Evolutionary conservation across 768 basidiomycete genomes (phyloP), one percentile per base, ranked within the genome.

Genomic region (Cyclocybe aegerita): DNA sequence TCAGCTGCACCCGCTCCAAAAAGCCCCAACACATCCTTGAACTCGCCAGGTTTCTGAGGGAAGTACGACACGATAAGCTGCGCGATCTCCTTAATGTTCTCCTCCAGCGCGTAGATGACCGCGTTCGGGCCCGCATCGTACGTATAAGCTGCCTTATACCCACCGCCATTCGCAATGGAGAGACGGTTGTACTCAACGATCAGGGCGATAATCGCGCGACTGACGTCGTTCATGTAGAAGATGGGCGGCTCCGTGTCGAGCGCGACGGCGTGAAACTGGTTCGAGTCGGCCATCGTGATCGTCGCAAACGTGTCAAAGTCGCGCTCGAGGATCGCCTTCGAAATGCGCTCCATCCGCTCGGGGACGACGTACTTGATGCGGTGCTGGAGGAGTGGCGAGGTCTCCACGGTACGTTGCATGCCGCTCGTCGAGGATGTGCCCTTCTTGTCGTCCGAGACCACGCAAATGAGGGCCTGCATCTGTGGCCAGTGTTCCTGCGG

Each of bases 151-250:
- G 94, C 97, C 62, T 90, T 85, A 67, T 83, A 74, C 46, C 81
- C 80, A 2, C 74, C 40, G 68, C 81, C 65, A 52, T 70, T 50
- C 35, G 73, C 84, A 33, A 87, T 69, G 1, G 83, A 75, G 15
- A 90, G 75, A 14, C 95, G 83, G 72, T 99, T 99, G 74, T 93
- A 85, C 71, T 98, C 97, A 37, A 89, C 87, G 58, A 99, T 78
- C 62, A 98, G 70, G 5, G 86, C 76, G 65, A 99, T 92, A 71
- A 99, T 92, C n/a, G 91, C 69, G n/a, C 90, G 80, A 49, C 86
- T 89, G 60, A 96, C 92, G 70, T 99, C 97, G 75, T 98, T 98
- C 84, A 99, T 86, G 77, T 99, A 99, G 70, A 99, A 98, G 70
- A 98, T 98, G 38, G 97, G 97, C 1, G 97, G 97, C 38, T 88